phyloP scores from a whole-genome alignment of 164 flowering plant species.

The Piper betle region DNA sequence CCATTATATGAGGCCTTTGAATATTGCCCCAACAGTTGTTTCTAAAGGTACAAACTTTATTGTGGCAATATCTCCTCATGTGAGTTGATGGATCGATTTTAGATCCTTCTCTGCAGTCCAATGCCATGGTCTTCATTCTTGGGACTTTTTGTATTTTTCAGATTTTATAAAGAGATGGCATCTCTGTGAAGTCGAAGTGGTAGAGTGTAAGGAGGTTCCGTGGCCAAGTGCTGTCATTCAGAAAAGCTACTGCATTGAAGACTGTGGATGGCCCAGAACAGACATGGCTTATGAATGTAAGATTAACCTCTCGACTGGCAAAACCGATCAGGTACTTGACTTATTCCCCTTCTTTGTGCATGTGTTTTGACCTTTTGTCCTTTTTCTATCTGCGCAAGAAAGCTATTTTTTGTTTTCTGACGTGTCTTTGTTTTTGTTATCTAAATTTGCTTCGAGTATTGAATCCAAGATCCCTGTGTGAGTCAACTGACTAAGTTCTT shows the following conservation, averaged over 20 bases:
- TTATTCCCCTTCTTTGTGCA: background rate
- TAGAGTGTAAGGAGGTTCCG: slow-evolving; percentile 75
- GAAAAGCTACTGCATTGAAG: slow-evolving; percentile 43
- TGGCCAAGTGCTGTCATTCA: slow-evolving; percentile 55
- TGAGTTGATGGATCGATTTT: background rate
- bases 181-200: slow-evolving; percentile 72
- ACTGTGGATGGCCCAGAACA: slow-evolving; percentile 68
- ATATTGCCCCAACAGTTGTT: slow-evolving; percentile 70
- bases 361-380: no score
- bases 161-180: slow-evolving; percentile 62
- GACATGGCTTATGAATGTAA: slow-evolving; percentile 77
- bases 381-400: background rate
- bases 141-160: slow-evolving; percentile 12
- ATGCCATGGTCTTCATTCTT: background rate
- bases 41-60: slow-evolving; percentile 44
- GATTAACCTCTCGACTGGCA: slow-evolving; percentile 84
- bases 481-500: no score
- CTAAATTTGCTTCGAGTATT: no score
- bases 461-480: no score
- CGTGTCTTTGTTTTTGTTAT: no score
- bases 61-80: background rate
- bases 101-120: background rate
- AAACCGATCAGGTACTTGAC: slow-evolving; percentile 75
- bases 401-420: no score
- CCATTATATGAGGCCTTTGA: slow-evolving; percentile 86